Evolutionary conservation across 1,284 basidiomycete species (phyloP).

Genomic region (Hymenochaete sp.): DNA sequence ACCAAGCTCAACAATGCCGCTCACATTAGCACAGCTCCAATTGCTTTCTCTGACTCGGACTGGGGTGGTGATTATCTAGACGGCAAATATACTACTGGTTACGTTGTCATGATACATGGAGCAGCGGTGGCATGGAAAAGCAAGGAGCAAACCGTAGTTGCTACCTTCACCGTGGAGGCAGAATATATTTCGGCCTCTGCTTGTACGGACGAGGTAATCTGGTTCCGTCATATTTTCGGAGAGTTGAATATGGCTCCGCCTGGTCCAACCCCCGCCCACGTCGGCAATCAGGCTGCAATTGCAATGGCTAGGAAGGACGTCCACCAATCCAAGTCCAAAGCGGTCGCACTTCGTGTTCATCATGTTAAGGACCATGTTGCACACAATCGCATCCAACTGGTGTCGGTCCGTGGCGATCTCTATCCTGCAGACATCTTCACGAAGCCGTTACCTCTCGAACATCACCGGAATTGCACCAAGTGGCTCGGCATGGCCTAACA

Average conservation of each 20-base stretch:
- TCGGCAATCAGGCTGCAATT: conserved; percentile 25
- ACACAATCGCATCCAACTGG: conserved; percentile 11
- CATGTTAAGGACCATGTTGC: conserved; percentile 20
- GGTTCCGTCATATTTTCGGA: conserved; percentile 18
- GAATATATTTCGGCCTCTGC: conserved; percentile 27
- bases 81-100: conserved; percentile 9
- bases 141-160: background rate
- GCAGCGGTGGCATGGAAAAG: conserved; percentile 17
- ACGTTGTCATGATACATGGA: conserved; percentile 9
- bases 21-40: conserved; percentile 1
- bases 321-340: conserved; percentile 10
- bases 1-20: too few species aligned
- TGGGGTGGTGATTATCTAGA: conserved; percentile 7
- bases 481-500: background rate
- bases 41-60: conserved; percentile 9
- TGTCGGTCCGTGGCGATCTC: conserved; percentile 13
- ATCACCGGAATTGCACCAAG: background rate
- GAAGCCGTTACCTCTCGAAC: conserved; percentile 13
- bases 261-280: background rate
- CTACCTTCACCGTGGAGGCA: conserved; percentile 12
- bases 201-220: conserved; percentile 23
- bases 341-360: conserved; percentile 22
- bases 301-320: conserved; percentile 13
- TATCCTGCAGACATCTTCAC: conserved; percentile 23
- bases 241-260: too few species aligned